Evolutionary conservation across 257 asterid species (phyloP).

Genomic region (Marsdenia floribunda): DNA sequence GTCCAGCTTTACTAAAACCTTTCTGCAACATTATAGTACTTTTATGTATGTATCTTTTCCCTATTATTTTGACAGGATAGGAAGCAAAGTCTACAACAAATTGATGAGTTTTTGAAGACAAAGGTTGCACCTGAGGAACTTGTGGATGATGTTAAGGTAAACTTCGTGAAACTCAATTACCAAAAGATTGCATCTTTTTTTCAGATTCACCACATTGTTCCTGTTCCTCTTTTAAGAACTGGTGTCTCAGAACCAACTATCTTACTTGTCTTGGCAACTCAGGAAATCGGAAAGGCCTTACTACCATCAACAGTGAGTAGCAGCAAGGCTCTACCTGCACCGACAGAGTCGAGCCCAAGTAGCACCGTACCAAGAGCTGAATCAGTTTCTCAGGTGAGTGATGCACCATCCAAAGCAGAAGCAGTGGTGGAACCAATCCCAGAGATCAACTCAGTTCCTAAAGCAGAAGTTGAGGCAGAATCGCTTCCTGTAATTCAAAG

Average conservation of each 20-base stretch:
- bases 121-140: slow-evolving; percentile 79
- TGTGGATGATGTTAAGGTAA: slow-evolving; percentile 84
- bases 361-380: slow-evolving; percentile 32
- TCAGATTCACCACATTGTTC: neutral
- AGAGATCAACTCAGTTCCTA: slow-evolving; percentile 52
- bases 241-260: too few relatives aligned
- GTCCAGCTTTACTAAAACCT: neutral
- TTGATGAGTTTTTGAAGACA: slow-evolving; percentile 62
- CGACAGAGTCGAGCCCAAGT: slow-evolving; percentile 36
- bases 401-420: slow-evolving; percentile 33
- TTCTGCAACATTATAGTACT: neutral
- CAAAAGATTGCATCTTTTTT: neutral
- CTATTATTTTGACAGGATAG: slow-evolving; percentile 61
- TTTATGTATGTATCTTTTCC: slow-evolving; percentile 1
- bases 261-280: slow-evolving; percentile 17
- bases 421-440: slow-evolving; percentile 40
- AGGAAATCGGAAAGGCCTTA: slow-evolving; percentile 89
- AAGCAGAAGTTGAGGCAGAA: slow-evolving; percentile 44
- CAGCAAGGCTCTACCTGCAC: slow-evolving; percentile 65
- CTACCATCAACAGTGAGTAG: slow-evolving; percentile 46
- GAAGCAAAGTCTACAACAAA: slow-evolving; percentile 63
- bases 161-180: neutral
- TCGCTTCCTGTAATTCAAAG: slow-evolving; percentile 41
- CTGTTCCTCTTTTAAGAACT: neutral
- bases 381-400: slow-evolving; percentile 29